Base-by-base conservation (phyloP, 2,329 filamentous ascomycete genomes). In the Pestalotiopsis sp. region DNA sequence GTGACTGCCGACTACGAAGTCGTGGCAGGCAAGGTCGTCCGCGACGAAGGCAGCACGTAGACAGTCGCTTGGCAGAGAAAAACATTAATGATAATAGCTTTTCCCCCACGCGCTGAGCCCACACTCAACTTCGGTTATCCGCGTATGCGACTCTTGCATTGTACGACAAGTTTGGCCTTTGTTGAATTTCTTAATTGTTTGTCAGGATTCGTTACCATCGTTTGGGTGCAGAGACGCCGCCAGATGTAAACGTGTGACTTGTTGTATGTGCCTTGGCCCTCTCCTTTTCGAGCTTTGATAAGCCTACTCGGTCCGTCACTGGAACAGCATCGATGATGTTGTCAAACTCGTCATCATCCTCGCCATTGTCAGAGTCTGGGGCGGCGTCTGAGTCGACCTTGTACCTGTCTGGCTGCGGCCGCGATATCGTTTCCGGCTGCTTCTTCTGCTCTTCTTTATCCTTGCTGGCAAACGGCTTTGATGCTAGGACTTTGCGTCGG, bases 291-390 rank as follows among this genome's bases (percentile, higher is more conserved):
- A 89, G 77, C 77, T 81, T 87, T 2, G 80, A 78, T 67, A 89
- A 74, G 0, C 95, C 95, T 13, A 92, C 92, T 66, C 91, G 88
- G 77, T 98, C 95, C 0, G 94, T 98, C 20, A 97, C 89, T 0
- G 94, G 94, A 3, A 93, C 95, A 0, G 96, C 95, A 73, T 94
- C 89, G 75, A 98, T 97, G 78, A 99, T 97, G 72, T 91, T 91
- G 76, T 98, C 95, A 76, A 98, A 97, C 17, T 89, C 87, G 1
- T 84, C 89, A 10, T 82, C 86, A 4, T 74, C 78, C 5, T 81
- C 78, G 38, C 82, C 86, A 67, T 91, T 88, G 70, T 94, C 92
- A 3, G 91, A 93, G 69, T 92, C 92, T 1, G 92, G 90, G 75
- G 92, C 89, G 2, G 87, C 87, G 65, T 93, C 89, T 0, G 89